Evolutionary conservation across 371 early-diverging fungal species (phyloP).

Genomic region (Basidiobolus heterosporus): DNA sequence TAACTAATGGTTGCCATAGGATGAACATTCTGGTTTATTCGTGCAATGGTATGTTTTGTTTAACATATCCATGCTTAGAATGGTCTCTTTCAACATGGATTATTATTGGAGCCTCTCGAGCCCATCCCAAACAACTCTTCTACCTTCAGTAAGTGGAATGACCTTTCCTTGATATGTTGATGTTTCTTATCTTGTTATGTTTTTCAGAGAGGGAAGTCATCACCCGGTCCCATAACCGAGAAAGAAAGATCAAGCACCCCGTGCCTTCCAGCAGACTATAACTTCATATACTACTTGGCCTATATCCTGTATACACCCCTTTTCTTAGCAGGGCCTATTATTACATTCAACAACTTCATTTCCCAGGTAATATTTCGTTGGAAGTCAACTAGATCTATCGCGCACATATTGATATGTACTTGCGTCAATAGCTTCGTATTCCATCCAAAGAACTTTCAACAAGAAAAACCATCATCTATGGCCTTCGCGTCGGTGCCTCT

Average conservation of each 20-base stretch:
- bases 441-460: constrained; percentile 11
- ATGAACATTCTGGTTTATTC: constrained; percentile 38
- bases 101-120: constrained; percentile 51
- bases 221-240: too few relatives aligned
- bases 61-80: constrained; percentile 75
- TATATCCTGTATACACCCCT: constrained; percentile 80
- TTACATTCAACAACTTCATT: constrained; percentile 80
- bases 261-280: constrained; percentile 43
- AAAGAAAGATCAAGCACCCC: constrained; percentile 21
- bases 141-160: too few relatives aligned
- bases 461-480: constrained; percentile 20
- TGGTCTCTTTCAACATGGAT: constrained; percentile 84
- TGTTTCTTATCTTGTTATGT: too few relatives aligned
- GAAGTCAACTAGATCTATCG: too few relatives aligned
- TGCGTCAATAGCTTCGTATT: too few relatives aligned
- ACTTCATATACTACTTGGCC: constrained; percentile 48
- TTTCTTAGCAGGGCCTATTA: constrained; percentile 86
- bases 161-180: too few relatives aligned
- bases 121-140: too few relatives aligned
- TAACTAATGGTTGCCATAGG: constrained; percentile 13
- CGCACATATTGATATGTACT: too few relatives aligned
- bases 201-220: too few relatives aligned
- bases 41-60: constrained; percentile 77
- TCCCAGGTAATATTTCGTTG: constrained; percentile 39
- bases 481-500: constrained; percentile 22